Evolutionary conservation across 306 rosid species (phyloP).

Genomic region (Geum urbanum): DNA sequence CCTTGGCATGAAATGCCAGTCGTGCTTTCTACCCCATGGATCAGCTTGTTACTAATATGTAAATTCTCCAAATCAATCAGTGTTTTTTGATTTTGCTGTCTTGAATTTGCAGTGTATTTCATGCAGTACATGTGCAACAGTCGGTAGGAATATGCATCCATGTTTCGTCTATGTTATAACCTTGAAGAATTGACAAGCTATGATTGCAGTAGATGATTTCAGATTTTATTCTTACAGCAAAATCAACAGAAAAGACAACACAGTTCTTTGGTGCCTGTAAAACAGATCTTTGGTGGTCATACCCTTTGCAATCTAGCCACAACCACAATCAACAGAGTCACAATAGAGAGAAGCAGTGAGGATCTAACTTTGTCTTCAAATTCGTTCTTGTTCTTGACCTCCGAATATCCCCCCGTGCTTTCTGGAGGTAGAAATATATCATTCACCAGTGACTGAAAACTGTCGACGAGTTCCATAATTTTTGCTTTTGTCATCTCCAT

Average conservation of each 20-base stretch:
- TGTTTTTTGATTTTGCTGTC: not conserved
- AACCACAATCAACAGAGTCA: slow-evolving; percentile 45
- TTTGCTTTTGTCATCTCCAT: slow-evolving; percentile 40
- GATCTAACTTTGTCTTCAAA: slow-evolving; percentile 48
- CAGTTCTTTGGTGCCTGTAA: too few species aligned
- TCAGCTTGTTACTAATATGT: not conserved
- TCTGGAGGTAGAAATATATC: slow-evolving; percentile 32
- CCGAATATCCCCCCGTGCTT: slow-evolving; percentile 11
- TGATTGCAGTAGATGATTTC: not conserved
- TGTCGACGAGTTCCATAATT: slow-evolving; percentile 44
- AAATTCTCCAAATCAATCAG: not conserved
- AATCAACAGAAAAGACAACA: too few species aligned
- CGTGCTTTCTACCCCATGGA: not conserved
- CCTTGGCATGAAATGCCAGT: not conserved
- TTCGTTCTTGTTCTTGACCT: slow-evolving; percentile 18
- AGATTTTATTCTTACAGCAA: not conserved
- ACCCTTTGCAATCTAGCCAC: slow-evolving; percentile 34
- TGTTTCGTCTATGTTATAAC: not conserved
- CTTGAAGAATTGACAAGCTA: not conserved
- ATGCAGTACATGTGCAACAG: not conserved
- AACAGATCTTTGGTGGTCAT: slow-evolving; percentile 9
- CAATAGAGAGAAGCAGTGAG: slow-evolving; percentile 48
- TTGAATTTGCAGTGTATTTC: not conserved
- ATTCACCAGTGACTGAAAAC: slow-evolving; percentile 42
- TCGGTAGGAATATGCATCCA: not conserved